A percentile compares a stretch with the other conserved stretches of the same genome.
These are phyloP conservation scores for Pelargonium cotyledonis DNA, from an alignment of 441 rosid species.

Conservation along the genomic window DNA sequence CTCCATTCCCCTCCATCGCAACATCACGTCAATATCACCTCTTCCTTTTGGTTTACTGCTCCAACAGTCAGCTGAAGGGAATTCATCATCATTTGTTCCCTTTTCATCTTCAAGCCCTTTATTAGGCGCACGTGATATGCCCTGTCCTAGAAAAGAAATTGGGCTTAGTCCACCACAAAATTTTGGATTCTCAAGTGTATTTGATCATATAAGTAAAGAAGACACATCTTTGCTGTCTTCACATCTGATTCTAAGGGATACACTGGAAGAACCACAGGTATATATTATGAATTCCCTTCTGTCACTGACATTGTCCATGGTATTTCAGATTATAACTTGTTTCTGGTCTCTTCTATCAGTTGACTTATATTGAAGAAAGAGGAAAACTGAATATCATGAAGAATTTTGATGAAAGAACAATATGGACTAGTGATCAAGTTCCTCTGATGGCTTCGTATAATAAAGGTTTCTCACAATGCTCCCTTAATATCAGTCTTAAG, in stretches of 20 bases:
- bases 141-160: conserved; percentile 54
- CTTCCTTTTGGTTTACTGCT: conserved; percentile 89
- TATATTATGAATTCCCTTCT: background rate
- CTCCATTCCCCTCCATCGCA: conserved; percentile 58
- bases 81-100: conserved; percentile 33
- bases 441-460: conserved; percentile 88
- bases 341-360: conserved; percentile 33
- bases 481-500: conserved; percentile 15
- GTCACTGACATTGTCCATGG: background rate
- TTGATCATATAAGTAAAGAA: conserved; percentile 43
- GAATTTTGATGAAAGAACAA: conserved; percentile 85
- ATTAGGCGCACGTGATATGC: conserved; percentile 49
- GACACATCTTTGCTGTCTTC: conserved; percentile 48
- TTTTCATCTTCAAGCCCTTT: conserved; percentile 47
- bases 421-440: conserved; percentile 86
- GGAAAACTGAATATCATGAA: conserved; percentile 73
- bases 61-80: conserved; percentile 60
- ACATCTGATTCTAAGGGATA: conserved; percentile 76
- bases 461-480: conserved; percentile 49
- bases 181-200: conserved; percentile 31
- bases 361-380: conserved; percentile 76
- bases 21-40: conserved; percentile 81
- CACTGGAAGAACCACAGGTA: conserved; percentile 84
- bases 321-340: conserved; percentile 10
- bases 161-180: conserved; percentile 45